These are phyloP conservation scores for Cercospora brassicicola DNA, from an alignment of 2,329 filamentous ascomycete species.

Conservation along the genomic window DNA sequence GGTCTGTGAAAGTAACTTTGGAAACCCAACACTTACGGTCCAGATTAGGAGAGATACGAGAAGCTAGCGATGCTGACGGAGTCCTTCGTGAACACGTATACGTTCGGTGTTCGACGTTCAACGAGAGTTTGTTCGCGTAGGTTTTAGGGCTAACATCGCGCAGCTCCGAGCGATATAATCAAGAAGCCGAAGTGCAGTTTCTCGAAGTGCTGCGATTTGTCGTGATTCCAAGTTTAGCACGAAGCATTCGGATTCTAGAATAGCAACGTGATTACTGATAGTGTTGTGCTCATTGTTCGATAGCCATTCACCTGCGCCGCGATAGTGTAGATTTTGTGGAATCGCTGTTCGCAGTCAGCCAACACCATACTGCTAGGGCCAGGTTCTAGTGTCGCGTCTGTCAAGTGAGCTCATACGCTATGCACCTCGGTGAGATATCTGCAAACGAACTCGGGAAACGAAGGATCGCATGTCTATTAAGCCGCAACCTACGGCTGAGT, in stretches of 20 bases:
- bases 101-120: background rate
- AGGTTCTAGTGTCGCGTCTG: background rate
- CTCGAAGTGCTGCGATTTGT: background rate
- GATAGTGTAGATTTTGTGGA: background rate
- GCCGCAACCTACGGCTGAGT: background rate
- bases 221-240: background rate
- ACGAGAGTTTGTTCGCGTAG: background rate
- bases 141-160: background rate
- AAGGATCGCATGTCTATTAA: background rate
- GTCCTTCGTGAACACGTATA: background rate
- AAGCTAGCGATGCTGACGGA: background rate
- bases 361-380: background rate
- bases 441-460: background rate
- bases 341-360: background rate
- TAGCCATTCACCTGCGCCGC: background rate
- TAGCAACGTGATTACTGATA: background rate
- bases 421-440: background rate
- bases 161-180: background rate
- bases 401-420: background rate
- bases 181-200: background rate
- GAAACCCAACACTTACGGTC: background rate
- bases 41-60: background rate
- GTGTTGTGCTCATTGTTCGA: background rate
- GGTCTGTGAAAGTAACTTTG: background rate
- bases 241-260: background rate